Conservation (phyloP, 1,284 basidiomycete genomes). For the Marasmius tenuissimus region DNA sequence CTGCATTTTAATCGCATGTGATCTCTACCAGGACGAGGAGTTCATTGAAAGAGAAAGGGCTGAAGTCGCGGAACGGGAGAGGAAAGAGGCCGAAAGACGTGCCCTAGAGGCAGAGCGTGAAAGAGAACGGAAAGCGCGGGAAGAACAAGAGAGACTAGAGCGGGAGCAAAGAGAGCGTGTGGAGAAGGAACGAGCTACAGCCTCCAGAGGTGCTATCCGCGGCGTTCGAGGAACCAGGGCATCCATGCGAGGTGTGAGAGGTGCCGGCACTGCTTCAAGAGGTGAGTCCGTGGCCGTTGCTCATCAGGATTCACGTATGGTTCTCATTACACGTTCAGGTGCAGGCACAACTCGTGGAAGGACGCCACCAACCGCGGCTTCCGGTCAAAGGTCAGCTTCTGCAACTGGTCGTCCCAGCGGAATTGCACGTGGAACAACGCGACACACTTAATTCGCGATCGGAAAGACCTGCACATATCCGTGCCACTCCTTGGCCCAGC, state of each 20-base stretch:
- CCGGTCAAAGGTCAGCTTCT: not conserved
- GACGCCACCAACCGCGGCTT: not conserved
- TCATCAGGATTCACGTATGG: too few relatives aligned
- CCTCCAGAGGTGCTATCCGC: conserved; percentile 50
- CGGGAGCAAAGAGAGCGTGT: conserved; percentile 45
- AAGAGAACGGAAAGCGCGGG: conserved; percentile 45
- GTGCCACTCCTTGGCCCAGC: not conserved
- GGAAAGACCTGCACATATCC: not conserved
- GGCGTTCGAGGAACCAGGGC: conserved; percentile 59
- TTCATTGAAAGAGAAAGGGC: conserved; percentile 47
- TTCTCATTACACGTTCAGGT: not conserved
- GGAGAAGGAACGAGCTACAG: conserved; percentile 35
- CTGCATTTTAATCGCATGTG: not conserved
- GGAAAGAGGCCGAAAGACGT: conserved; percentile 51
- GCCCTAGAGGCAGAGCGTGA: conserved; percentile 47
- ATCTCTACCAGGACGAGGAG: conserved; percentile 53
- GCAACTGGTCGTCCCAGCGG: not conserved
- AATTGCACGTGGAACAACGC: not conserved
- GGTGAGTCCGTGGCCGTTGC: conserved; percentile 8
- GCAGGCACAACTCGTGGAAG: not conserved
- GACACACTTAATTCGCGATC: not conserved
- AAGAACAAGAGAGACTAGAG: conserved; percentile 49
- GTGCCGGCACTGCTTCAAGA: conserved; percentile 32
- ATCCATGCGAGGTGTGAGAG: conserved; percentile 38
- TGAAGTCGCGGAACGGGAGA: conserved; percentile 45